Conservation (phyloP, 768 basidiomycete genomes). For the Asterophora parasitica region DNA sequence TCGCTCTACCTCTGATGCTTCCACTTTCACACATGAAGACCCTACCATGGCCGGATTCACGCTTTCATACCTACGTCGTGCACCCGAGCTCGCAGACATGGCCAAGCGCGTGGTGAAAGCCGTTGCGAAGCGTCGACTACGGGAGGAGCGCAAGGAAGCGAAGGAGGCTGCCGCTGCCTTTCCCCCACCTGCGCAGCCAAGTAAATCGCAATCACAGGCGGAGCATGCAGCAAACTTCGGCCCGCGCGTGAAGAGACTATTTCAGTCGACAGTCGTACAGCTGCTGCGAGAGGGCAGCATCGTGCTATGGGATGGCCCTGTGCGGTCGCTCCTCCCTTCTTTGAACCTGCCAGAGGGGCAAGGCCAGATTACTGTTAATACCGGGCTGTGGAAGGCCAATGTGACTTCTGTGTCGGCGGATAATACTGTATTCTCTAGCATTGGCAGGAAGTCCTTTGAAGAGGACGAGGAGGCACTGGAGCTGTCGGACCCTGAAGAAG, state of each 20-base stretch:
- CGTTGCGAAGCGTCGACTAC: slow-evolving; percentile 49
- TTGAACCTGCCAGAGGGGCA: too few species aligned
- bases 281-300: slow-evolving; percentile 71
- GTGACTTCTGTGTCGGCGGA: slow-evolving; percentile 24
- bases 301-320: slow-evolving; percentile 67
- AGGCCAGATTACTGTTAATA: slow-evolving; percentile 5
- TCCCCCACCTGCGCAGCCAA: background rate
- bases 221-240: slow-evolving; percentile 23
- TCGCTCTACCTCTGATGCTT: background rate
- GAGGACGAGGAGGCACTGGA: slow-evolving; percentile 35
- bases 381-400: slow-evolving; percentile 47
- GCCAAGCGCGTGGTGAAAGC: slow-evolving; percentile 62
- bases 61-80: slow-evolving; percentile 69
- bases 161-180: slow-evolving; percentile 22
- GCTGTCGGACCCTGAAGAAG: slow-evolving; percentile 54
- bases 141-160: slow-evolving; percentile 41
- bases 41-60: slow-evolving; percentile 48
- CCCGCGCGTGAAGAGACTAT: slow-evolving; percentile 62
- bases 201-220: slow-evolving; percentile 1
- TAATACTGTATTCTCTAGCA: slow-evolving; percentile 27
- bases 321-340: slow-evolving; percentile 25
- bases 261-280: slow-evolving; percentile 58
- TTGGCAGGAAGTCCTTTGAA: slow-evolving; percentile 5
- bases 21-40: background rate
- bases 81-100: slow-evolving; percentile 64